A percentile compares a stretch with the other conserved stretches of the same genome.
phyloP scores from a whole-genome alignment of 495 filamentous ascomycete species.

The Alectoria sarmentosa region DNA sequence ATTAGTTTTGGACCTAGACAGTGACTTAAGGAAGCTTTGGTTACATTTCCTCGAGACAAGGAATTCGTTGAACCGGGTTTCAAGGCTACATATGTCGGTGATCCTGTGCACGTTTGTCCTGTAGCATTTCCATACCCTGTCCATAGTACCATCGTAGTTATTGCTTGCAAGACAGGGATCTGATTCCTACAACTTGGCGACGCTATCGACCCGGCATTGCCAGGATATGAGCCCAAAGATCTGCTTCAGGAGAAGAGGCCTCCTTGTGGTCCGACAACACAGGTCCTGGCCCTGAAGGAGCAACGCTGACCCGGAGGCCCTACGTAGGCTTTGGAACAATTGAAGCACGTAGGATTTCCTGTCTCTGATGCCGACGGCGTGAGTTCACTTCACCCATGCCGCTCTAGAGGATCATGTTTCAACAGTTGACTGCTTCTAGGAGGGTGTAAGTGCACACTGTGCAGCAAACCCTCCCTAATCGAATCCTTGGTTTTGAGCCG shows the following conservation, averaged over 20 bases:
- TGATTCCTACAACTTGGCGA: not conserved
- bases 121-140: not conserved
- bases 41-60: not conserved
- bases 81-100: not conserved
- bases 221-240: not conserved
- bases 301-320: not conserved
- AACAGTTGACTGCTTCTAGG: not conserved
- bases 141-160: too few relatives aligned
- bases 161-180: too few relatives aligned
- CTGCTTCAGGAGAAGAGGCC: not conserved
- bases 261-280: not conserved
- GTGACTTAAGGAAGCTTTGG: not conserved
- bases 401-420: not conserved
- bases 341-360: conserved; percentile 11
- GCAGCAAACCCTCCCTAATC: not conserved
- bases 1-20: not conserved
- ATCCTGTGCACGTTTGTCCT: too few relatives aligned
- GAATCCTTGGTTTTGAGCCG: not conserved
- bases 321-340: not conserved
- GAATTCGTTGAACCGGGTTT: too few relatives aligned
- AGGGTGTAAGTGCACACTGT: not conserved
- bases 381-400: not conserved
- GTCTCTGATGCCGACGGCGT: not conserved
- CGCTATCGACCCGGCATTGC: not conserved
- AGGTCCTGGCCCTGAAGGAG: not conserved